phyloP scores from a whole-genome alignment of 164 flowering plant genomes.

The Brasenia schreberi region DNA sequence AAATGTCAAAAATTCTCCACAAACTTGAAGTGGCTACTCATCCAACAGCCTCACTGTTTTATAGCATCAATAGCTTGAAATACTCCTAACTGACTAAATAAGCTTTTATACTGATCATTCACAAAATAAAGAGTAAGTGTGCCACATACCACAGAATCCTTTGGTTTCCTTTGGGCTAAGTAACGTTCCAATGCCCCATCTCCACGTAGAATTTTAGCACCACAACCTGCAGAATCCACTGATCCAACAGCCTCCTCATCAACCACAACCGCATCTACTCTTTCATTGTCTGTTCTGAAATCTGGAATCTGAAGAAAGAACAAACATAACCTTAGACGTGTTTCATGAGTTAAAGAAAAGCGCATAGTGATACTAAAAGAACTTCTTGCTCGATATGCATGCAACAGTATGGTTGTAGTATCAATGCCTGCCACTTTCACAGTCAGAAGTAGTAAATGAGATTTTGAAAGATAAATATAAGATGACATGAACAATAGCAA shows the following conservation, averaged over 20 bases:
- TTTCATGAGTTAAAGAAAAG: neutral
- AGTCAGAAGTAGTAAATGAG: too few relatives aligned
- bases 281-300: constrained; percentile 52
- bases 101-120: too few relatives aligned
- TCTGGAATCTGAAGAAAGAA: constrained; percentile 61
- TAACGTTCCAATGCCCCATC: constrained; percentile 71
- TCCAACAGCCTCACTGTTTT: too few relatives aligned
- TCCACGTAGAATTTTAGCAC: constrained; percentile 82
- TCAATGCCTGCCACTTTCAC: too few relatives aligned
- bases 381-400: neutral
- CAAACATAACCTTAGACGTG: neutral
- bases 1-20: too few relatives aligned
- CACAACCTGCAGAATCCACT: constrained; percentile 37
- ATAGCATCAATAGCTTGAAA: too few relatives aligned
- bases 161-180: constrained; percentile 27
- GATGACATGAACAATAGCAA: neutral
- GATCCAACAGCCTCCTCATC: constrained; percentile 83
- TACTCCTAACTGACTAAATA: too few relatives aligned
- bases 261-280: constrained; percentile 83
- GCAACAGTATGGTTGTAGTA: too few relatives aligned
- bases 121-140: neutral
- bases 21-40: too few relatives aligned
- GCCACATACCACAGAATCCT: constrained; percentile 32
- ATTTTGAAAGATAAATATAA: too few relatives aligned
- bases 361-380: neutral